Evolutionary conservation across 495 filamentous ascomycete genomes (phyloP), one percentile per base, ranked within the genome.

Genomic region (Annulohypoxylon moriforme): DNA sequence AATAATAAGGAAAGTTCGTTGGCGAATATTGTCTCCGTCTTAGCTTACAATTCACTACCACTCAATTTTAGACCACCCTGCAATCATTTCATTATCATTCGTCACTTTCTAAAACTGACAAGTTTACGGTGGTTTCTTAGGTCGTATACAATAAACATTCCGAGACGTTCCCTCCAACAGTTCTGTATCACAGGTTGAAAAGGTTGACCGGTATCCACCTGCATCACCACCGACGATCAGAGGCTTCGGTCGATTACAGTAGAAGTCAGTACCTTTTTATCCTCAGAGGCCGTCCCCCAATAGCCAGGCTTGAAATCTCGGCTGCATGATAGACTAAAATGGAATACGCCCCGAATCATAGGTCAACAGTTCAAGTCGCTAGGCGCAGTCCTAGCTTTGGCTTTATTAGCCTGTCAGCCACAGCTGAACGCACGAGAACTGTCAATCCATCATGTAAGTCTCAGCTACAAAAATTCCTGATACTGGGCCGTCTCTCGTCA

Each of bases 141-240:
- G 46, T 62, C 49, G 55, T 56, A 33, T 60, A 61, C 55, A 58
- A 58, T 64, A 49, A 55, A 53, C 47, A 61, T 63, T 67, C 66
- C 47, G 71, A 66, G 66, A 57, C 66, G 71, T 60, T 42, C 20
- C 27, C 49, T 64, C 63, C 25, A 64, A 58, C 46, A 65, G 13
- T 57, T 63, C 53, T 47, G 50, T 64, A 58, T 67, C 66, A 65
- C 66, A 65, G 31, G 40, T 64, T 52, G 53, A 42, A 67, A 63
- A 52, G 31, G 66, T 55, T 38, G 55, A 58, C 55, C 18, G 27
- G 66, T 73, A 62, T 56, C 71, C 71, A 73, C 71, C 71, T 60
- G 71, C 71, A 73, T 69, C 71, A 73, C 71, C 67, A 69, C 71
- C 71, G 71, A 57, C 66, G 34, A 63, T 69, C 66, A 53, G 42